Percentiles rank a stretch among this genome's conserved stretches.
These are phyloP conservation scores for Trifolium fragiferum DNA, from an alignment of 306 rosid genomes.

Conservation along the genomic window DNA sequence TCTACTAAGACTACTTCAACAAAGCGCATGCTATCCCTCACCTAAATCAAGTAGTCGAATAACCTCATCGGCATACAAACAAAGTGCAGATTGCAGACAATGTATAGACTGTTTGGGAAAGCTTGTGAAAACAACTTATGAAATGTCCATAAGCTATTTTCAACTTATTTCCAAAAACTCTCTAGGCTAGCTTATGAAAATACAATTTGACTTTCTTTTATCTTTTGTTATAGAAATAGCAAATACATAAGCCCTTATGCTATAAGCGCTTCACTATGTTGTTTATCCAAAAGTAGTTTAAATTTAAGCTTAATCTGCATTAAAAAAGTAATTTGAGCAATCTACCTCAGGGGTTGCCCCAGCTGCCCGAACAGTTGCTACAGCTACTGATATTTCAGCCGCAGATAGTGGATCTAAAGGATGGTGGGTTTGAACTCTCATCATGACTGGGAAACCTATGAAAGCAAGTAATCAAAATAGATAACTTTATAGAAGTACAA, in stretches of 20 bases:
- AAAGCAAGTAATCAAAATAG: slow-evolving; percentile 16
- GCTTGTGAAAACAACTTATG: neutral
- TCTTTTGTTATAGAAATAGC: neutral
- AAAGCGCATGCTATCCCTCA: slow-evolving; percentile 87
- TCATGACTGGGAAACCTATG: slow-evolving; percentile 65
- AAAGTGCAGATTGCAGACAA: neutral
- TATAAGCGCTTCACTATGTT: neutral
- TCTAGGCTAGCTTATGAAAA: neutral
- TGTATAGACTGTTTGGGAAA: neutral
- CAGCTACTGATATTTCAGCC: slow-evolving; percentile 88
- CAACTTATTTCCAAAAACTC: neutral
- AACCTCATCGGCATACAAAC: slow-evolving; percentile 7
- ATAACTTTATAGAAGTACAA: slow-evolving; percentile 11
- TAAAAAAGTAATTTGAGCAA: neutral
- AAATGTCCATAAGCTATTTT: neutral
- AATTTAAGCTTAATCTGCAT: slow-evolving; percentile 17
- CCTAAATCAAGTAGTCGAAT: slow-evolving; percentile 46
- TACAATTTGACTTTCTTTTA: neutral
- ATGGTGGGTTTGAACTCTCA: slow-evolving; percentile 75
- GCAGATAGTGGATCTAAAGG: slow-evolving; percentile 84
- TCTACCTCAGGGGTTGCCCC: slow-evolving; percentile 85
- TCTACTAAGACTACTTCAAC: slow-evolving; percentile 73
- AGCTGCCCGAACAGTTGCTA: slow-evolving; percentile 80
- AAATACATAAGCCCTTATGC: neutral
- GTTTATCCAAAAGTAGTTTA: neutral